Base-by-base conservation (phyloP, 1,139 yeast genomes). In the Zygosaccharomyces sapae region DNA sequence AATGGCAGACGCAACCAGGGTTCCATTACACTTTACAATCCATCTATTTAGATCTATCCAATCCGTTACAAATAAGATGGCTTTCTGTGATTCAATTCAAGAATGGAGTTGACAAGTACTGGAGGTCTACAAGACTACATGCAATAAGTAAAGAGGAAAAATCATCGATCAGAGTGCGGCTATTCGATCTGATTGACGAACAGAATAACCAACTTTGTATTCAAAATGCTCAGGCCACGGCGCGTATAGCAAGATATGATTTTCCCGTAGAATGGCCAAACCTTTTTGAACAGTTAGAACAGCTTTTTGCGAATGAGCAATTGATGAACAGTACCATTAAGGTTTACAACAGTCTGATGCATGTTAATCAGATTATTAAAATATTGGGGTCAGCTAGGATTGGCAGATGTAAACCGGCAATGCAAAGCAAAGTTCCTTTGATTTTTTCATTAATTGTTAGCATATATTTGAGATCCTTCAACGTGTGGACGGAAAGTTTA, bases 261-360 rank as follows among this genome's bases (percentile, higher is more conserved):
- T 92, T 86, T 63, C 97, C 97, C 0, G 66, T 70, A 6, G 90
- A 84, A 41, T 92, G 97, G 97, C 89, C 94, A 0, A 74, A 1
- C 64, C 89, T 22, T 25, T 84, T 90, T 59, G 89, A 84, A 48
- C 81, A 81, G 10, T 56, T 89, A 1, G 77, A 77, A 16, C 60
- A 62, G 2, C 70, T 81, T 27, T 69, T 86, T 41, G 72, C 70
- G 35, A 62, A 70, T 13, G 72, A 75, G 1, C 58, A 64, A 13
- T 54, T 58, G 5, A 56, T 65, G 44, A 72, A 71, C 30, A 79
- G 83, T 55, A 61, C 78, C 38, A 70, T 77, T 0, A 74, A 78
- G 42, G 69, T 81, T 9, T 79, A 81, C 61, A 86, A 88, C 58
- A 60, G 80, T 10, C 73, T 89, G 50, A 70, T 81, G 19, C 79